Evolutionary conservation across 225 moss, liverwort and hornwort species (phyloP).

Genomic region (Lunularia cruciata): DNA sequence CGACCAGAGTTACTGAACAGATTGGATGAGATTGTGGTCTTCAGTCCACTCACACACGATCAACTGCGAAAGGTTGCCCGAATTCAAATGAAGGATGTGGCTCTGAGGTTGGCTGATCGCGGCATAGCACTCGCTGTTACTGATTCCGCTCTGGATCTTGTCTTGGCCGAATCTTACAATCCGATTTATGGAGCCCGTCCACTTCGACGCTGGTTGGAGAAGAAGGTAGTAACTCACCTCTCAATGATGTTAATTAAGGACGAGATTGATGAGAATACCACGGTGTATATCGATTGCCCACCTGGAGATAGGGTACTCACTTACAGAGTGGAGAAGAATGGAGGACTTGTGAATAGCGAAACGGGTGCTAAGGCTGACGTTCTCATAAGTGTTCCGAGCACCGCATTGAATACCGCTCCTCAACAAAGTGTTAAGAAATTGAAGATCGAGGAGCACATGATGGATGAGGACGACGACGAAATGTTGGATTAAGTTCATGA

Average conservation of each 20-base stretch:
- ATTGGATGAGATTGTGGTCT: conserved; percentile 87
- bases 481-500: conserved; percentile 62
- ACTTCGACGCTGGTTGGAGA: conserved; percentile 83
- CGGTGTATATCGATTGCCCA: conserved; percentile 69
- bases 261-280: conserved; percentile 88
- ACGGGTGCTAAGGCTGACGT: conserved; percentile 74
- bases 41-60: conserved; percentile 65
- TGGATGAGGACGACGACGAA: conserved; percentile 60
- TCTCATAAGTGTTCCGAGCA: conserved; percentile 65
- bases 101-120: conserved; percentile 68
- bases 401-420: conserved; percentile 10
- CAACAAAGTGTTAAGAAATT: conserved; percentile 56
- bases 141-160: conserved; percentile 77
- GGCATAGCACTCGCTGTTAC: conserved; percentile 93
- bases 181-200: conserved; percentile 94
- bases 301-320: conserved; percentile 42
- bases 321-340: conserved; percentile 68
- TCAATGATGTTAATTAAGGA: conserved; percentile 83
- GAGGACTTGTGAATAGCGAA: conserved; percentile 68
- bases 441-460: conserved; percentile 47
- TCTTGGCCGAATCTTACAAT: conserved; percentile 74
- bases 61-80: conserved; percentile 85
- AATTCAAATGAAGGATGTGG: conserved; percentile 93
- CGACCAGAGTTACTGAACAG: conserved; percentile 88
- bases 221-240: conserved; percentile 83